Evolutionary conservation across 2,329 filamentous ascomycete genomes (phyloP).

Genomic region (Thelonectria blattea): DNA sequence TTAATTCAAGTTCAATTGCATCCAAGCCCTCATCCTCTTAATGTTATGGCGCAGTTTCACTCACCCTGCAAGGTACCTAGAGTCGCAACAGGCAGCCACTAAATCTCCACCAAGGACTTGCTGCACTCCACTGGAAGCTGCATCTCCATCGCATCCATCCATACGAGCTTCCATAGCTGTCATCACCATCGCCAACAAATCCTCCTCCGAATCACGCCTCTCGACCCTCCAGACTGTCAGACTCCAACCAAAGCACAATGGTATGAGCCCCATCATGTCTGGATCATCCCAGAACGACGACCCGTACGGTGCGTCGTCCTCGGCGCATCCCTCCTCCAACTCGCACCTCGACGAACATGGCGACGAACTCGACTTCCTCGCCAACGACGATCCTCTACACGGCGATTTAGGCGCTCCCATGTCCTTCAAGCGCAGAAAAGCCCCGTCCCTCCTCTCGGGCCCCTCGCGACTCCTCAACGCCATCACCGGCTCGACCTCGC

Average conservation of each 20-base stretch:
- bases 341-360: slow-evolving; percentile 46
- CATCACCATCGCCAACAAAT: not conserved
- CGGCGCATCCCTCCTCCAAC: slow-evolving; percentile 34
- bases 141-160: no score
- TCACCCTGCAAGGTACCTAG: no score
- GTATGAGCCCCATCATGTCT: slow-evolving; percentile 50
- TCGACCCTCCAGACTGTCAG: slow-evolving; percentile 4
- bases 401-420: slow-evolving; percentile 57
- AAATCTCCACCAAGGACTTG: no score
- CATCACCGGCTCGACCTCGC: slow-evolving; percentile 43
- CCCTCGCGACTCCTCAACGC: slow-evolving; percentile 57
- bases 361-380: slow-evolving; percentile 56
- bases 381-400: slow-evolving; percentile 58
- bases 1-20: no score
- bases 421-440: slow-evolving; percentile 76
- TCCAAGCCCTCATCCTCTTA: no score
- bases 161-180: not conserved
- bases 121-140: no score
- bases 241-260: slow-evolving; percentile 41
- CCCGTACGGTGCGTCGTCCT: slow-evolving; percentile 36
- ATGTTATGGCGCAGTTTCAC: no score
- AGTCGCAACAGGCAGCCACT: not conserved
- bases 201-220: no score
- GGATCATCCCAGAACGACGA: slow-evolving; percentile 45
- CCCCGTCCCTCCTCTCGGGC: slow-evolving; percentile 53